Base-by-base conservation (phyloP, 2,329 filamentous ascomycete genomes). In the Venturia aucupariae region DNA sequence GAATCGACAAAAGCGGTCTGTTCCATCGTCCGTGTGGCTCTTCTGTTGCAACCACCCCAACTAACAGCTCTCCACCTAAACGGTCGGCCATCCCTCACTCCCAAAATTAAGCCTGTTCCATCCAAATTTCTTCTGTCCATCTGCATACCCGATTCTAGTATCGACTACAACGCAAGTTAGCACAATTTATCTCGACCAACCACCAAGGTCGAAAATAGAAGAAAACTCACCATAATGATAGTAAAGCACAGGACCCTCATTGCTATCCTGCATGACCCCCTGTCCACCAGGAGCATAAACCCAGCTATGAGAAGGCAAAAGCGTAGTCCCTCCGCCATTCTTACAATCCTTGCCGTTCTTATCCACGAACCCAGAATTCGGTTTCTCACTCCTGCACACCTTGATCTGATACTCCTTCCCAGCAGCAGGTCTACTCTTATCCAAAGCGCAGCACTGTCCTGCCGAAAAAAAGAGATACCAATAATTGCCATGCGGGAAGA, bases 251-350 rank as follows among this genome's bases (percentile, higher is more conserved):
- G 81, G 77, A 1, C 84, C 84, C 11, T 74, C 63, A 17, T 67
- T 68, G 0, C 76, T 74, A 66, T 86, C 84, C 1, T 76, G 75
- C 67, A 82, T 81, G 1, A 86, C 80, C 54, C 82, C 84, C 72
- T 89, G 85, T 44, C 86, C 86, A 66, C 86, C 86, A 19, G 86
- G 86, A 38, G 82, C 86, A 68, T 88, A 89, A 0, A 87, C 79
- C 32, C 74, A 81, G 6, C 75, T 82, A 68, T 89, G 85, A 17
- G 79, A 83, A 67, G 81, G 79, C 0, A 89, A 76, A 0, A 90
- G 81, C 4, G 83, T 75, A 0, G 83, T 86, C 1, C 87, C 87
- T 10, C 86, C 86, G 54, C 81, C 80, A 8, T 75, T 69, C 0
- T 76, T 80, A 71, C 86, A 88, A 39, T 77, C 74, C 19, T 70